A percentile compares a stretch with the other conserved stretches of the same genome.
Conservation (phyloP, 1,284 basidiomycete species). For the Puccinia hordei region DNA sequence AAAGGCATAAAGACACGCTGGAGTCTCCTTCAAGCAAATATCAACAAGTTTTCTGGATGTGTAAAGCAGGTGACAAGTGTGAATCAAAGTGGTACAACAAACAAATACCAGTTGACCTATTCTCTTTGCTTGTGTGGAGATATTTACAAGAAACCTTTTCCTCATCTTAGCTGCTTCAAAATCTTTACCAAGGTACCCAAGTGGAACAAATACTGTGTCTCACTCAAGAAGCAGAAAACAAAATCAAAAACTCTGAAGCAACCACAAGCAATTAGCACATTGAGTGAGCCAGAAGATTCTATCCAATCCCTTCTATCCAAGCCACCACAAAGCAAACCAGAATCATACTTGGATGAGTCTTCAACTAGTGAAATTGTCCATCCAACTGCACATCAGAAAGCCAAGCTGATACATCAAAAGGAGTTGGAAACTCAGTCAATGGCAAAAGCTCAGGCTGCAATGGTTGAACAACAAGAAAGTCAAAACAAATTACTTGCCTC, state of each 20-base stretch:
- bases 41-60: slow-evolving; percentile 19
- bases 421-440: neutral
- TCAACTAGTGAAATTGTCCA: neutral
- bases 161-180: neutral
- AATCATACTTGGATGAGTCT: neutral
- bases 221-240: neutral
- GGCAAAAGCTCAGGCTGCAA: neutral
- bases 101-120: neutral
- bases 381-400: neutral
- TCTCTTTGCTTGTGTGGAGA: neutral
- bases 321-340: neutral
- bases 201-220: neutral
- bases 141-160: neutral
- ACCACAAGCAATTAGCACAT: neutral
- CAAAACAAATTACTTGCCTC: neutral
- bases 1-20: neutral
- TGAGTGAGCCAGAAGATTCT: neutral
- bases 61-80: neutral
- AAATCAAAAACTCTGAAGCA: neutral
- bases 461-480: neutral
- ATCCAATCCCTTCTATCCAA: no score
- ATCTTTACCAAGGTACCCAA: neutral
- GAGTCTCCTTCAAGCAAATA: neutral
- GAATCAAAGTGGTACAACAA: neutral
- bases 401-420: neutral